Percentiles rank a stretch among this genome's conserved stretches.
Evolutionary conservation across 1,284 basidiomycete species (phyloP).

Genomic region (Pisolithus thermaeus): DNA sequence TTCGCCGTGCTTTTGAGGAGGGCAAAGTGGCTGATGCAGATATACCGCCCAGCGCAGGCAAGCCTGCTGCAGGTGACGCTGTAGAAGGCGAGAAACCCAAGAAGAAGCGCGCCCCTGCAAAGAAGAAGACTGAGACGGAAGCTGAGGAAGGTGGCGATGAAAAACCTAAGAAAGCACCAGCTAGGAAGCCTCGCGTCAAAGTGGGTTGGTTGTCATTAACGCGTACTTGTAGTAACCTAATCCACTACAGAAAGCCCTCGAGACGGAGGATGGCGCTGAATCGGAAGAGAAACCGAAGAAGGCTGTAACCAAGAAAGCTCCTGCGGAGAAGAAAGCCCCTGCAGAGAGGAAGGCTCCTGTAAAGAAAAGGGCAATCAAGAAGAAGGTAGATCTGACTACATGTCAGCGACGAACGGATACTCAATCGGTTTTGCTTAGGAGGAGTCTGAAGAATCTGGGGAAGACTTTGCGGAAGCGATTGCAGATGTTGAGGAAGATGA

Average conservation of each 20-base stretch:
- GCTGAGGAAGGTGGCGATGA: constrained; percentile 33
- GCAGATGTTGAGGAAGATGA: constrained; percentile 24
- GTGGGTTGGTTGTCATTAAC: constrained; percentile 17
- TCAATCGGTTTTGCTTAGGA: constrained; percentile 13
- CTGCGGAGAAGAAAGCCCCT: constrained; percentile 24
- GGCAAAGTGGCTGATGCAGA: constrained; percentile 76
- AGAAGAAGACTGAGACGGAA: constrained; percentile 34
- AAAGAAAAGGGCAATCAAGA: constrained; percentile 31
- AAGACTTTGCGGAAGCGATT: constrained; percentile 27
- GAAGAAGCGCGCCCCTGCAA: constrained; percentile 34
- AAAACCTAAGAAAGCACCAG: constrained; percentile 35
- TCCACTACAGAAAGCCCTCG: constrained; percentile 32
- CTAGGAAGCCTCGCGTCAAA: constrained; percentile 38
- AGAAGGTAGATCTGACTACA: constrained; percentile 17
- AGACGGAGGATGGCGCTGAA: constrained; percentile 28
- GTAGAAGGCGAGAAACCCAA: constrained; percentile 38
- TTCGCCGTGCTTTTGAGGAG: constrained; percentile 64
- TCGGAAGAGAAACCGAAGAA: constrained; percentile 40
- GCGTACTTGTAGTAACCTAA: constrained; percentile 8
- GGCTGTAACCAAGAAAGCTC: constrained; percentile 27
- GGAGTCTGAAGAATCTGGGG: constrained; percentile 27
- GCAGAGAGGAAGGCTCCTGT: neutral
- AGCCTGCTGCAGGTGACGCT: constrained; percentile 44
- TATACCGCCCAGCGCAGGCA: constrained; percentile 66
- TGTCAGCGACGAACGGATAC: neutral